Evolutionary conservation across 202 grass and related monocot species (phyloP).

Genomic region (Miscanthus sacchariflorus): DNA sequence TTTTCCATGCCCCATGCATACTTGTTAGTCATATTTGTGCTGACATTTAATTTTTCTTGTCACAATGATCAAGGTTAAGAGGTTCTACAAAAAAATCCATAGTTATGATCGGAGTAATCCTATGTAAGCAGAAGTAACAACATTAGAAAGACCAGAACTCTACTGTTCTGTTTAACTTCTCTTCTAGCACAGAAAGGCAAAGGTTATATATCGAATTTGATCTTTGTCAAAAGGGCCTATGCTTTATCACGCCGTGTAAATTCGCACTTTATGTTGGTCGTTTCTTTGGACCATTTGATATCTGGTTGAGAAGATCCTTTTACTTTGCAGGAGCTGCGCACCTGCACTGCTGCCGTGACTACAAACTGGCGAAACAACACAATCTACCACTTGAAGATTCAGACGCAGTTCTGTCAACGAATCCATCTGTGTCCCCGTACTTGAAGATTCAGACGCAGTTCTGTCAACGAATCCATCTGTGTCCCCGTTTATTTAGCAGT

Average conservation of each 20-base stretch:
- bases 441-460: constrained; percentile 49
- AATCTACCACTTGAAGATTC: constrained; percentile 40
- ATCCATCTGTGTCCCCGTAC: background rate
- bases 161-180: constrained; percentile 9
- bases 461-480: background rate
- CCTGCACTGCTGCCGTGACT: constrained; percentile 18
- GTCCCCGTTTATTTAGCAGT: constrained; percentile 22
- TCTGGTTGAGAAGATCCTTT: constrained; percentile 27
- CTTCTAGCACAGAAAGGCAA: constrained; percentile 18
- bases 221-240: background rate
- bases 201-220: constrained; percentile 6
- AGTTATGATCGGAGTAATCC: background rate
- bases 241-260: background rate
- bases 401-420: constrained; percentile 37
- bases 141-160: constrained; percentile 5
- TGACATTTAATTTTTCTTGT: constrained; percentile 19
- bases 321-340: constrained; percentile 33
- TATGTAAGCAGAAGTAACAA: background rate
- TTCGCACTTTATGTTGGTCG: background rate
- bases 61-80: constrained; percentile 13
- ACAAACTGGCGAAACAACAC: constrained; percentile 13
- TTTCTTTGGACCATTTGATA: constrained; percentile 22
- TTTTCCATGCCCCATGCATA: background rate
- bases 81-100: background rate
- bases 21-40: constrained; percentile 3